Conservation (phyloP, 2,329 filamentous ascomycete species). For the Helminthosporium solani region DNA sequence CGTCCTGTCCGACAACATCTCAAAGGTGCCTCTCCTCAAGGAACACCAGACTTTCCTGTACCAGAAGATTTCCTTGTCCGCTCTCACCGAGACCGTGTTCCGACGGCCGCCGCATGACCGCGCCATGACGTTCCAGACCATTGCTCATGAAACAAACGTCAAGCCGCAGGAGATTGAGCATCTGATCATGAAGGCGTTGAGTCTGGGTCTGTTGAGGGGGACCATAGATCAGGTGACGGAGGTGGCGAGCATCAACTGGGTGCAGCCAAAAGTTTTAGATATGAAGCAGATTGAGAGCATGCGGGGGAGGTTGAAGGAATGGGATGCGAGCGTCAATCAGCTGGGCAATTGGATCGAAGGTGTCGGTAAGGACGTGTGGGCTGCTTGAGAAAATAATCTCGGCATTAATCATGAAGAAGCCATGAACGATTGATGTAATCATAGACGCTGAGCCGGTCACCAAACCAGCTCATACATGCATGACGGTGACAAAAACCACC, state of each 20-base stretch:
- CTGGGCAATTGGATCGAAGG: conserved; percentile 96
- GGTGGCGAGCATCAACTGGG: conserved; percentile 95
- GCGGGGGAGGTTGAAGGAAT: conserved; percentile 83
- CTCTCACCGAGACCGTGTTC: conserved; percentile 94
- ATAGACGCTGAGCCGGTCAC: conserved; percentile 5
- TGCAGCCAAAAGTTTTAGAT: conserved; percentile 96
- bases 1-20: conserved; percentile 75
- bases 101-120: conserved; percentile 92
- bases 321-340: conserved; percentile 94
- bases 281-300: conserved; percentile 94
- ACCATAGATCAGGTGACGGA: conserved; percentile 96
- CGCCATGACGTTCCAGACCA: conserved; percentile 86
- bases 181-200: conserved; percentile 98
- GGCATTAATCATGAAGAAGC: no score
- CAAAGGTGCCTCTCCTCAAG: conserved; percentile 74
- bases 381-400: conserved; percentile 51
- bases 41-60: conserved; percentile 82
- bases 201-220: conserved; percentile 82
- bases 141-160: conserved; percentile 90
- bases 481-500: conserved; percentile 2
- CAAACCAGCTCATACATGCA: conserved; percentile 1
- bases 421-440: conserved; percentile 9
- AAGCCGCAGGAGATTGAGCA: conserved; percentile 91
- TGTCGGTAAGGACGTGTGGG: conserved; percentile 94
- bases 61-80: conserved; percentile 97